These are phyloP conservation scores for Calvatia gigantea DNA, from an alignment of 768 basidiomycete species.

Conservation along the genomic window DNA sequence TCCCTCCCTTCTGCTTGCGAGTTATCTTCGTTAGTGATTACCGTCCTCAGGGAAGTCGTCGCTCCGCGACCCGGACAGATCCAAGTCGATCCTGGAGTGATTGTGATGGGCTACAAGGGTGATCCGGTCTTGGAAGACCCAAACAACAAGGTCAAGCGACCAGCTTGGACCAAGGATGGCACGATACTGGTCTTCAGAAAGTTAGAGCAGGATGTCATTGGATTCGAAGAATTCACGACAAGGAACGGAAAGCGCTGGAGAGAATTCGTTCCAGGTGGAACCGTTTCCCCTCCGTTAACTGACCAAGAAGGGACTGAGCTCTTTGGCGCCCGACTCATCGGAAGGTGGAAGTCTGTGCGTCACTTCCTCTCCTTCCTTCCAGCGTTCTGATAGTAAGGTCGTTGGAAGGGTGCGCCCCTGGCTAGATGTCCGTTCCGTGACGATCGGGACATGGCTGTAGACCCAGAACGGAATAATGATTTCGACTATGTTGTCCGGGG, in stretches of 20 bases:
- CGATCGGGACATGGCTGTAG: conserved; percentile 16
- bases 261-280: no score
- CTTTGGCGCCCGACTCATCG: conserved; percentile 28
- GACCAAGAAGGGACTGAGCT: conserved; percentile 18
- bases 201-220: conserved; percentile 28
- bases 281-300: conserved; percentile 1
- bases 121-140: conserved; percentile 22
- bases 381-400: not conserved
- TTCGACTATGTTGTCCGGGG: conserved; percentile 25
- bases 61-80: not conserved
- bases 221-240: conserved; percentile 20
- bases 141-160: conserved; percentile 14
- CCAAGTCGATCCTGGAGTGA: conserved; percentile 20
- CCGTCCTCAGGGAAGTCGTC: not conserved
- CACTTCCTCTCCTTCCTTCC: not conserved
- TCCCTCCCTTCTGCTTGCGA: not conserved
- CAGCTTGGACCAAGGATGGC: conserved; percentile 29
- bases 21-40: not conserved
- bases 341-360: conserved; percentile 8
- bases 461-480: conserved; percentile 23
- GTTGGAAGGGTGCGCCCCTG: conserved; percentile 27
- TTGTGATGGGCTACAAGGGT: conserved; percentile 31
- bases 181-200: conserved; percentile 32
- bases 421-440: conserved; percentile 23
- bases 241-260: not conserved